Evolutionary conservation across 148 eudicot species (phyloP).

Genomic region (Nepenthes mirabilis): DNA sequence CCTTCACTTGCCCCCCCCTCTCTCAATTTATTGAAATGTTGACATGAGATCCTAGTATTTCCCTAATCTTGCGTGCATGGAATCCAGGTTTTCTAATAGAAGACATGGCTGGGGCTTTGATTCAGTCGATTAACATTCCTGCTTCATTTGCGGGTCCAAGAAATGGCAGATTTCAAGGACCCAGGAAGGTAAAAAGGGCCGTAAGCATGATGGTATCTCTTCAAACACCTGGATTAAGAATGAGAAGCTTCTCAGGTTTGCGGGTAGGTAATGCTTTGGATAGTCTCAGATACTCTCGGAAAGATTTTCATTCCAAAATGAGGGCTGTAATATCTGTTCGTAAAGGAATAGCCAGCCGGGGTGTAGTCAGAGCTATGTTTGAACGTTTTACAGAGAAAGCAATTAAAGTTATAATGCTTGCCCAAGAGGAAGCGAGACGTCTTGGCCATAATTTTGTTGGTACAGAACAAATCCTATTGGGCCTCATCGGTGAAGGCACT

Average conservation of each 20-base stretch:
- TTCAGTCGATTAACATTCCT: slow-evolving; percentile 58
- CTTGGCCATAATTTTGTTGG: slow-evolving; percentile 36
- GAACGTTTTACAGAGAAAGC: slow-evolving; percentile 87
- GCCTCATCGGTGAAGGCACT: slow-evolving; percentile 89
- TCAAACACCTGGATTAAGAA: slow-evolving; percentile 26
- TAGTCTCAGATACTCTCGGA: slow-evolving; percentile 16
- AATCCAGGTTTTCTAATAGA: not conserved
- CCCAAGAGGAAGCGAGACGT: slow-evolving; percentile 87
- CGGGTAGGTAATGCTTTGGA: slow-evolving; percentile 49
- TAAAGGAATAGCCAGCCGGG: slow-evolving; percentile 29
- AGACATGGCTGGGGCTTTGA: slow-evolving; percentile 60
- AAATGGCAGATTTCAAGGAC: slow-evolving; percentile 34
- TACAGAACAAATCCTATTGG: not conserved
- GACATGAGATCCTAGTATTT: not conserved
- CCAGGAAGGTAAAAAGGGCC: slow-evolving; percentile 27
- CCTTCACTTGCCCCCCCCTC: no score
- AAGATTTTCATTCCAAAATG: slow-evolving; percentile 18
- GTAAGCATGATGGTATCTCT: slow-evolving; percentile 34
- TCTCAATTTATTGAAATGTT: not conserved
- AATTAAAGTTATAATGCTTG: slow-evolving; percentile 79
- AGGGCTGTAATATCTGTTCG: slow-evolving; percentile 34
- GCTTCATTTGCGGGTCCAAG: slow-evolving; percentile 26
- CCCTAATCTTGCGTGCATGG: not conserved
- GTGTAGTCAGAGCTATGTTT: slow-evolving; percentile 53
- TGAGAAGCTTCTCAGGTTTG: slow-evolving; percentile 50